A percentile compares a stretch with the other conserved stretches of the same genome.
phyloP scores from a whole-genome alignment of 2,329 filamentous ascomycete species.

The Paramyrothecium roridum region DNA sequence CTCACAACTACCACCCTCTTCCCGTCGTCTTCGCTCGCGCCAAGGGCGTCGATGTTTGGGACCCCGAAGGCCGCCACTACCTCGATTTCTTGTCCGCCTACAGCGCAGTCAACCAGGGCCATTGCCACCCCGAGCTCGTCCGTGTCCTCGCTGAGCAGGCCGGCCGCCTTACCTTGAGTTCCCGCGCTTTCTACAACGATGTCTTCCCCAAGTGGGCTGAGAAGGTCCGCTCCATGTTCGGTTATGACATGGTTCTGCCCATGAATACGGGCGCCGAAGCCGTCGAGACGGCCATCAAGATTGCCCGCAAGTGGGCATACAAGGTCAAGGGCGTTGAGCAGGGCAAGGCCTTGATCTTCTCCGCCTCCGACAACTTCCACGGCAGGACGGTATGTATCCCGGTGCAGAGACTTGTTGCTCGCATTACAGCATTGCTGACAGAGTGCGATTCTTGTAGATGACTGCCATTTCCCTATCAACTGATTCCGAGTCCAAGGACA shows the following conservation, averaged over 20 bases:
- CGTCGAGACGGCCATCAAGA: conserved; percentile 93
- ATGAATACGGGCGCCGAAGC: conserved; percentile 99
- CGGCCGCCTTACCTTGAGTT: conserved; percentile 83
- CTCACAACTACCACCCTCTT: conserved; percentile 98
- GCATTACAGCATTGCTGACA: background rate
- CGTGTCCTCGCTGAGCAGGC: conserved; percentile 89
- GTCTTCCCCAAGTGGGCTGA: conserved; percentile 95
- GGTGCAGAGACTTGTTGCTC: background rate
- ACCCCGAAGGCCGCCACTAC: conserved; percentile 93
- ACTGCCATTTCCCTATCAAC: conserved; percentile 93
- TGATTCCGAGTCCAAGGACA: conserved; percentile 91
- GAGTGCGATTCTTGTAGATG: conserved; percentile 54
- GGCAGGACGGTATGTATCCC: conserved; percentile 73
- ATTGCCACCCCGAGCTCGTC: conserved; percentile 95
- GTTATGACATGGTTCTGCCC: conserved; percentile 95
- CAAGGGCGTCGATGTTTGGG: conserved; percentile 87
- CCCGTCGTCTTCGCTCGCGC: conserved; percentile 90
- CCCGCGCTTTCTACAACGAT: conserved; percentile 95
- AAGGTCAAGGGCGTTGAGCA: conserved; percentile 88
- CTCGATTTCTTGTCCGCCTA: conserved; percentile 98
- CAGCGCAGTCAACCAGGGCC: conserved; percentile 95
- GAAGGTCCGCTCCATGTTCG: conserved; percentile 84
- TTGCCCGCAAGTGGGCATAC: conserved; percentile 97
- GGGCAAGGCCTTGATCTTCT: conserved; percentile 80
- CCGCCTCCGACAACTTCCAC: conserved; percentile 91